Evolutionary conservation across 2,329 filamentous ascomycete species (phyloP), one percentile per base, ranked within the genome.

Genomic region (Fusarium poae): DNA sequence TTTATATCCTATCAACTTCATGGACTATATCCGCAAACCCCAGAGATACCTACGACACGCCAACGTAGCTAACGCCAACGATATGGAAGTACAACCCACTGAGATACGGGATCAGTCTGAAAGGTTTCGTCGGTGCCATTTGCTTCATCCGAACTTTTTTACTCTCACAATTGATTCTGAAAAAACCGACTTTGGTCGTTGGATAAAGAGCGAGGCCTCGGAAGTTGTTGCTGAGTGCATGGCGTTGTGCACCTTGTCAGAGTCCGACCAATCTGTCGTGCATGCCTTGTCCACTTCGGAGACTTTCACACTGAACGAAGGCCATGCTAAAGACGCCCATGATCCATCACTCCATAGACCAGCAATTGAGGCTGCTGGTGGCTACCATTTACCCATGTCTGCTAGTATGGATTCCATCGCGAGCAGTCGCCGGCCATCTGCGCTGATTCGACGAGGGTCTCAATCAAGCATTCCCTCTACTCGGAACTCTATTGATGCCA

Each of bases 111-210:
- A 91, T 72, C 85, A 92, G 50, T 94, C 91, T 4, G 92, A 95
- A 72, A 86, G 85, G 21, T 94, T 93, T 76, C 86, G 91, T 37
- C 87, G 89, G 67, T 86, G 88, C 35, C 93, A 96, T 78, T 79
- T 93, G 8, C 80, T 96, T 18, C 92, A 96, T 76, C 90, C 92
- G n/a, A 94, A 94, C 77, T 95, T 96, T 77, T 94, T 92, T 76
- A 90, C 86, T 37, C 84, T 92, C 44, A 95, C 92, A 0, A 85
- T 92, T 48, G 92, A 96, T 66, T 91, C 92, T 3, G 92, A 96
- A 77, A 87, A 94, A 75, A 89, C 85, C 1, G 92, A 96, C 73
- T 85, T 88, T 64, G 89, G 90, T 42, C 88, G 92, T 52, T 96
- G 91, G 91, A 87, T 93, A 73, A 93, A 92, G 71, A 91, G 90